Percentiles rank a stretch among this genome's conserved stretches.
Conservation (phyloP, 1,284 basidiomycete genomes). For the Cutaneotrichosporon mucoides region DNA sequence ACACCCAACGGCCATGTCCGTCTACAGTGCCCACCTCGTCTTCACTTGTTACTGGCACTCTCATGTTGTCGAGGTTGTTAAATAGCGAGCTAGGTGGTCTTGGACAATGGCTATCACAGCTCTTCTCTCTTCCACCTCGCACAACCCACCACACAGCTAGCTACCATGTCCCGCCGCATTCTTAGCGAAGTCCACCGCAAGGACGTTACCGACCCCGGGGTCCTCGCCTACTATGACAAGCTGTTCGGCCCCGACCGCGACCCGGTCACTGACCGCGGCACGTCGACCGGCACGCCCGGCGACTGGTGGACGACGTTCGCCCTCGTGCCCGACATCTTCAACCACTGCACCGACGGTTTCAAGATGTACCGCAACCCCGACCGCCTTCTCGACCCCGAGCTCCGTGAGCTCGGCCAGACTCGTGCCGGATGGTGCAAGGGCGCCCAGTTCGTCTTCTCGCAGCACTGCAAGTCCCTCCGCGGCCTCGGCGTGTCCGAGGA, state of each 20-base stretch:
- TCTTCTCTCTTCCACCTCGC: too few species aligned
- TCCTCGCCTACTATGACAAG: slow-evolving; percentile 1
- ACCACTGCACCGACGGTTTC: slow-evolving; percentile 6
- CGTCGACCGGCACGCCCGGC: slow-evolving; percentile 7
- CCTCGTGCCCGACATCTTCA: slow-evolving; percentile 3
- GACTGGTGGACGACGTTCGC: slow-evolving; percentile 7
- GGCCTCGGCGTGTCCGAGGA: background rate
- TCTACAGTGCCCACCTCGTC: too few species aligned
- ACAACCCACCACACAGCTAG: too few species aligned
- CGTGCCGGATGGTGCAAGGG: slow-evolving; percentile 1
- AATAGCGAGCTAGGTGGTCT: too few species aligned
- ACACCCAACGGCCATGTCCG: too few species aligned
- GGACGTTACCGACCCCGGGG: background rate
- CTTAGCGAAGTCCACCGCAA: slow-evolving; percentile 1
- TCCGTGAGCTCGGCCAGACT: slow-evolving; percentile 7
- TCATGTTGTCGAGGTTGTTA: too few species aligned
- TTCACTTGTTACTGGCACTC: too few species aligned
- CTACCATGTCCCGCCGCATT: background rate
- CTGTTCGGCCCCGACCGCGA: background rate
- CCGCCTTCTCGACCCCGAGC: background rate
- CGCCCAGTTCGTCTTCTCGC: slow-evolving; percentile 5
- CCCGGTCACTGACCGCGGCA: background rate
- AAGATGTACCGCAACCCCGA: slow-evolving; percentile 4
- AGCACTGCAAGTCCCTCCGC: slow-evolving; percentile 8
- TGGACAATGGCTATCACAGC: too few species aligned